Percentiles rank a stretch among this genome's conserved stretches.
phyloP scores from a whole-genome alignment of 164 flowering plant species.

The Nymphaea thermarum region DNA sequence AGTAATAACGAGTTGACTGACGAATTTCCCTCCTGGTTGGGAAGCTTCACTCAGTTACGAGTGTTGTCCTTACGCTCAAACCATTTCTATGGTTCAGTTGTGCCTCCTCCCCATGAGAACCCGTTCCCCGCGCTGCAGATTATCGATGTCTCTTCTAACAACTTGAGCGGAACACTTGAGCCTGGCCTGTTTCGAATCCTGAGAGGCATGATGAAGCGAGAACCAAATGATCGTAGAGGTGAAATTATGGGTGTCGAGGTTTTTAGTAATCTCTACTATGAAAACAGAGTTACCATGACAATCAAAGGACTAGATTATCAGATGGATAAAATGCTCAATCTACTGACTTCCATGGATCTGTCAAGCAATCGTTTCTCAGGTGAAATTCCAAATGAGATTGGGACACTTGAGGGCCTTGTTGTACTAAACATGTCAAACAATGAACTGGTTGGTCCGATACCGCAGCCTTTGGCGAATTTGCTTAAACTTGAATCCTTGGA shows the following conservation, averaged over 20 bases:
- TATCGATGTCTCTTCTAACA: slow-evolving; percentile 37
- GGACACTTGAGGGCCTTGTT: slow-evolving; percentile 24
- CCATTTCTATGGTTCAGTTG: slow-evolving; percentile 26
- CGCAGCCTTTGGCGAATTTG: slow-evolving; percentile 1
- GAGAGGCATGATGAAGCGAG: neutral
- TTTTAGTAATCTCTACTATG: slow-evolving; percentile 14
- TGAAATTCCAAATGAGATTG: slow-evolving; percentile 23
- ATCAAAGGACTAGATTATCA: slow-evolving; percentile 28
- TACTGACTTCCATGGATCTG: slow-evolving; percentile 11
- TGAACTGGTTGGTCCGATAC: slow-evolving; percentile 27
- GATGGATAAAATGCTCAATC: slow-evolving; percentile 24
- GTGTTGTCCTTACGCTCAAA: slow-evolving; percentile 42
- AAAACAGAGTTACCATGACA: slow-evolving; percentile 29
- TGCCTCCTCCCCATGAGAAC: neutral
- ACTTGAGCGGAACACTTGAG: slow-evolving; percentile 23
- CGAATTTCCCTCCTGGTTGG: slow-evolving; percentile 32
- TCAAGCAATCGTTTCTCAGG: slow-evolving; percentile 38
- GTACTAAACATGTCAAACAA: slow-evolving; percentile 32
- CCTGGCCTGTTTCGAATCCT: neutral
- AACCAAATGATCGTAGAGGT: neutral
- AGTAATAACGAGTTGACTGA: slow-evolving; percentile 33
- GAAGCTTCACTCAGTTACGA: slow-evolving; percentile 16
- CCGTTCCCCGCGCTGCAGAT: slow-evolving; percentile 32
- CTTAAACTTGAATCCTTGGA: neutral
- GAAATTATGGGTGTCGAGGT: neutral